These are phyloP conservation scores for Tritrichomonas foetus DNA, from an alignment of 208 protist species.

Conservation along the genomic window DNA sequence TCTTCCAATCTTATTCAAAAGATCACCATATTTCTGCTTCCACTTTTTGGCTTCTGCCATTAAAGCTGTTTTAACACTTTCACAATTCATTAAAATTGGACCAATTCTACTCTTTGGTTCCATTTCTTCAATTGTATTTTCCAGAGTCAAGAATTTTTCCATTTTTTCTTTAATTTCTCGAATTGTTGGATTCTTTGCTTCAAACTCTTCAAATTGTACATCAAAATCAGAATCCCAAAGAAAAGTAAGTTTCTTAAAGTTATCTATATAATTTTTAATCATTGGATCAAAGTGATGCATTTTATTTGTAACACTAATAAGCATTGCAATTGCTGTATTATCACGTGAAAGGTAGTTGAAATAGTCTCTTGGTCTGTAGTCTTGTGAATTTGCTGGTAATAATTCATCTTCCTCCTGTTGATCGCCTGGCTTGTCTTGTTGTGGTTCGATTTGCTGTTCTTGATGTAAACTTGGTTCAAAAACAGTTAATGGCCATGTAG, in stretches of 20 bases:
- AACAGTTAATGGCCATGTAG: neutral
- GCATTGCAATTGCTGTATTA: neutral
- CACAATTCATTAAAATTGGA: neutral
- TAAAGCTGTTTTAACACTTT: neutral
- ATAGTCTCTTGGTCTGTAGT: neutral
- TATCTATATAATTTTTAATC: neutral
- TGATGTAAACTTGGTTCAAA: neutral
- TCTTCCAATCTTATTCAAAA: neutral
- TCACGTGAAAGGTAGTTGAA: neutral
- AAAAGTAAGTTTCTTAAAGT: neutral
- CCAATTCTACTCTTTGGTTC: neutral
- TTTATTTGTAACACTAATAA: neutral
- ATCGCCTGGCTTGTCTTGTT: neutral
- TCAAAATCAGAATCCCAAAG: neutral
- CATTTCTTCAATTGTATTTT: neutral
- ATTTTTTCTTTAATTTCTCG: slow-evolving; percentile 27
- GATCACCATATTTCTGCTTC: slow-evolving; percentile 15
- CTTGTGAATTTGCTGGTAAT: neutral
- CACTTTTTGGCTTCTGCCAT: slow-evolving; percentile 8
- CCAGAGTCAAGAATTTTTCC: neutral
- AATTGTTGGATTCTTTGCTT: neutral
- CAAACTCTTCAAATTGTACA: neutral
- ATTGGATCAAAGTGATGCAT: neutral
- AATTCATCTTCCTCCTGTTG: neutral
- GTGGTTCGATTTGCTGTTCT: neutral